Conservation (phyloP, 2,329 filamentous ascomycete species). For the Colletotrichum lindemuthianum region DNA sequence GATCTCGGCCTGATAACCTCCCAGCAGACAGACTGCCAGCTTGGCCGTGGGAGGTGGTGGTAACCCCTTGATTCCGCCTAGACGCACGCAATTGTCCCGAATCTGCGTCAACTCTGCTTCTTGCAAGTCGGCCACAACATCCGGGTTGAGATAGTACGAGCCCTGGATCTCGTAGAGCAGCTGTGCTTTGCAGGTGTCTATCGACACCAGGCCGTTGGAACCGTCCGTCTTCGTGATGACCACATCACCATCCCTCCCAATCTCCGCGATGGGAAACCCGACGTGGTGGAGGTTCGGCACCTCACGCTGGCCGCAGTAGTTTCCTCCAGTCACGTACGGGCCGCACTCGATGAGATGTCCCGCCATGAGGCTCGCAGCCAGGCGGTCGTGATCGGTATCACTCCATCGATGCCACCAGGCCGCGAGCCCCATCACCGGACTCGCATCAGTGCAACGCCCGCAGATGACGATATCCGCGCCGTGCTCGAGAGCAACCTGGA, state of each 20-base stretch:
- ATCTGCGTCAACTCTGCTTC: conserved; percentile 48
- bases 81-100: conserved; percentile 46
- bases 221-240: conserved; percentile 48
- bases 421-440: conserved; percentile 64
- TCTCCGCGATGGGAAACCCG: conserved; percentile 51
- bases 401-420: conserved; percentile 66
- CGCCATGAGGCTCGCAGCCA: conserved; percentile 61
- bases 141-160: conserved; percentile 58
- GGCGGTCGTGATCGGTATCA: conserved; percentile 55
- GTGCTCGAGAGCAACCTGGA: conserved; percentile 51
- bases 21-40: conserved; percentile 49
- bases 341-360: conserved; percentile 66
- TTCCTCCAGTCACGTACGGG: conserved; percentile 63
- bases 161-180: conserved; percentile 61
- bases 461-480: conserved; percentile 61
- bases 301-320: conserved; percentile 63
- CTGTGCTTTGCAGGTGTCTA: conserved; percentile 53
- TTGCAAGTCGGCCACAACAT: conserved; percentile 56
- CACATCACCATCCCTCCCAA: conserved; percentile 45
- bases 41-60: conserved; percentile 53
- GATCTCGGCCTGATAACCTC: conserved; percentile 50
- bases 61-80: conserved; percentile 49
- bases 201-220: conserved; percentile 50
- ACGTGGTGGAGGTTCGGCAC: conserved; percentile 44
- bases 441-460: conserved; percentile 59